Evolutionary conservation across 2,329 filamentous ascomycete genomes (phyloP).

Genomic region (Pleochaeta shiraiana): DNA sequence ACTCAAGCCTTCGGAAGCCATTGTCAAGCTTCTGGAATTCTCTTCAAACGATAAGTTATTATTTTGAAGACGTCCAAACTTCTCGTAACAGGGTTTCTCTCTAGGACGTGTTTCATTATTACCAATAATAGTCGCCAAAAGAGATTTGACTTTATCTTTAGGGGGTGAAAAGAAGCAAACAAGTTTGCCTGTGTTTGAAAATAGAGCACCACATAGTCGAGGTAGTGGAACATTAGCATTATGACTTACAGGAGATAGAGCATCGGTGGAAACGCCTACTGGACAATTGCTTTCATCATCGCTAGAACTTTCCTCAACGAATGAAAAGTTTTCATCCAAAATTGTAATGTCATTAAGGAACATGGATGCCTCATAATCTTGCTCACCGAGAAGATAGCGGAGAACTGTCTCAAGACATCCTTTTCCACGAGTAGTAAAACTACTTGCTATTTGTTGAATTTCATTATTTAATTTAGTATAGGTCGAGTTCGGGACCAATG

Average conservation of each 20-base stretch:
- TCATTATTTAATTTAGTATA: constrained; percentile 31
- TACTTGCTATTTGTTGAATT: constrained; percentile 31
- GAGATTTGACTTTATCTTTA: constrained; percentile 29
- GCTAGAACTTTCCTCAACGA: constrained; percentile 61
- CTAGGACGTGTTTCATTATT: constrained; percentile 26
- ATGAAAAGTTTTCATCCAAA: constrained; percentile 33
- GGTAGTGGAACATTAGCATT: constrained; percentile 31
- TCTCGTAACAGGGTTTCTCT: constrained; percentile 34
- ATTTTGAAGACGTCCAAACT: constrained; percentile 34
- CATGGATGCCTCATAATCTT: constrained; percentile 35
- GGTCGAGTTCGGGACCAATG: constrained; percentile 34
- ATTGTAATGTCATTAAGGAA: constrained; percentile 35
- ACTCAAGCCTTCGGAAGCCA: constrained; percentile 19
- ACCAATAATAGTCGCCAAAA: constrained; percentile 25
- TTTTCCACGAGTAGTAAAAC: constrained; percentile 33
- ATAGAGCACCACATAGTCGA: constrained; percentile 36
- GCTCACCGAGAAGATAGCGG: constrained; percentile 39
- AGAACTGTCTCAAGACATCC: constrained; percentile 41
- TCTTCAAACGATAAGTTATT: constrained; percentile 26
- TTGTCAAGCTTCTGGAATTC: constrained; percentile 19
- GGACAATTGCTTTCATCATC: constrained; percentile 44
- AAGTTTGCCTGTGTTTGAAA: constrained; percentile 38
- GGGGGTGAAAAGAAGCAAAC: constrained; percentile 49
- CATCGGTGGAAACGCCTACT: constrained; percentile 22
- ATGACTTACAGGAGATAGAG: constrained; percentile 29